phyloP scores from a whole-genome alignment of 2,329 filamentous ascomycete species.

The Graphilbum sp. region DNA sequence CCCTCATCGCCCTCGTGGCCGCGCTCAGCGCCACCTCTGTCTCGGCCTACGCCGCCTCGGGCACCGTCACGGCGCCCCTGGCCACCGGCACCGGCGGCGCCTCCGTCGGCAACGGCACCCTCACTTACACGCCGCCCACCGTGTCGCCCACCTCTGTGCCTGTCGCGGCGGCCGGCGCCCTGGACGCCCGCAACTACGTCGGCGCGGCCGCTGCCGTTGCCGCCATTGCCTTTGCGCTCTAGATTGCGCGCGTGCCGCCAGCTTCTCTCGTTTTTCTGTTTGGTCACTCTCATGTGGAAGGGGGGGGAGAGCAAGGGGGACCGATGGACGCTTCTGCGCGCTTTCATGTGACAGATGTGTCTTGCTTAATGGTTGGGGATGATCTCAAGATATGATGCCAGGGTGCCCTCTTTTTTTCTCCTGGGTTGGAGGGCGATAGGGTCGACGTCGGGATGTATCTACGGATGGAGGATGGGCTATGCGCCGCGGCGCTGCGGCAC shows the following conservation, averaged over 20 bases:
- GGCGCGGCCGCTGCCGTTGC: slow-evolving; percentile 9
- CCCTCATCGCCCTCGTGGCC: not conserved
- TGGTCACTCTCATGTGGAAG: too few relatives aligned
- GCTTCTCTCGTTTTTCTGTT: too few relatives aligned
- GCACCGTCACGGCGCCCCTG: not conserved
- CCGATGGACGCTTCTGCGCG: too few relatives aligned
- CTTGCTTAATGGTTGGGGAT: too few relatives aligned
- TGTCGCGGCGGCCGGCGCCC: slow-evolving; percentile 6
- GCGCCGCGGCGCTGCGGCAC: not conserved
- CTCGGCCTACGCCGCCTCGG: not conserved
- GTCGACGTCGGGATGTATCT: too few relatives aligned
- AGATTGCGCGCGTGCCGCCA: not conserved
- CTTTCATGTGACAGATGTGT: too few relatives aligned
- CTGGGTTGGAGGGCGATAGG: too few relatives aligned
- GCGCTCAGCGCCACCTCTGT: not conserved
- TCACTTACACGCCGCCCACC: slow-evolving; percentile 2
- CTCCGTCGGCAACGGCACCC: slow-evolving; percentile 1
- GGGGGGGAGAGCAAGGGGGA: too few relatives aligned
- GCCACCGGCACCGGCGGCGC: slow-evolving; percentile 2
- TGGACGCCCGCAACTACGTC: slow-evolving; percentile 5
- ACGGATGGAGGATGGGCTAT: not conserved
- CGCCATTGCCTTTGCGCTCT: slow-evolving; percentile 9
- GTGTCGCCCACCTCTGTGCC: not conserved
- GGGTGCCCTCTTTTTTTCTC: too few relatives aligned
- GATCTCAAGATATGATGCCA: too few relatives aligned